Base-by-base conservation (phyloP, 306 rosid genomes). In the Arachis stenosperma region DNA sequence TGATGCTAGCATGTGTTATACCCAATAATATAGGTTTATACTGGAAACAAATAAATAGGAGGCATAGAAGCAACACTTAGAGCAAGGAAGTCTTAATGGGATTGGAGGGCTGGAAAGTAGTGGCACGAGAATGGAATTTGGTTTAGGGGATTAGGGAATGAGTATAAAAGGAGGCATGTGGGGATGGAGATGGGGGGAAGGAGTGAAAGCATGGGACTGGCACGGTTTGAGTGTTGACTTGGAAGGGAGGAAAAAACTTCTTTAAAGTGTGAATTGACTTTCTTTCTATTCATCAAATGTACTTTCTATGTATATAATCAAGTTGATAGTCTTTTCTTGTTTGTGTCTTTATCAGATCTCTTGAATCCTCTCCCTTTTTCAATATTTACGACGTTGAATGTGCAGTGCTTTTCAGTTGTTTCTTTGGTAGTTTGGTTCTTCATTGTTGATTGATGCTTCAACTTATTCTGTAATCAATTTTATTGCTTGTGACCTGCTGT, bases 401-500 rank as follows among this genome's bases (percentile, higher is more conserved):
- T 62, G 17, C 53, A 33, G 13, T 15, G 10, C 17, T 55, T 70
- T 64, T 33, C 37, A 14, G 7, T 70, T 65, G 57, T 30, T n/a
- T 72, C 10, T 22, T 22, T 22, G 27, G 27, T 22, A 22, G 69
- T 53, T 59, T 65, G 46, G 46, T 12, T 40, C 3, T 53, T 54
- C 36, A 36, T 13, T 14, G 33, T 73, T 15, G 59, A 61, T 62
- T 5, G 65, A 11, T 65, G 70, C 56, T 69, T 22, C 51, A 42
- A 6, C 44, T 48, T 17, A 46, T 47, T 43, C 66, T 69, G 57
- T 44, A 71, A 37, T 51, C 61, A 13, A 5, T 70, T 27, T 27
- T 61, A 43, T 56, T 70, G 53, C 74, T 50, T 61, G 12, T 67
- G 36, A 41, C 60, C 70, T 70, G 59, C 43, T 29, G 75, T 65